Evolutionary conservation across 2,329 filamentous ascomycete species (phyloP).

Genomic region (Colletotrichum orbiculare): DNA sequence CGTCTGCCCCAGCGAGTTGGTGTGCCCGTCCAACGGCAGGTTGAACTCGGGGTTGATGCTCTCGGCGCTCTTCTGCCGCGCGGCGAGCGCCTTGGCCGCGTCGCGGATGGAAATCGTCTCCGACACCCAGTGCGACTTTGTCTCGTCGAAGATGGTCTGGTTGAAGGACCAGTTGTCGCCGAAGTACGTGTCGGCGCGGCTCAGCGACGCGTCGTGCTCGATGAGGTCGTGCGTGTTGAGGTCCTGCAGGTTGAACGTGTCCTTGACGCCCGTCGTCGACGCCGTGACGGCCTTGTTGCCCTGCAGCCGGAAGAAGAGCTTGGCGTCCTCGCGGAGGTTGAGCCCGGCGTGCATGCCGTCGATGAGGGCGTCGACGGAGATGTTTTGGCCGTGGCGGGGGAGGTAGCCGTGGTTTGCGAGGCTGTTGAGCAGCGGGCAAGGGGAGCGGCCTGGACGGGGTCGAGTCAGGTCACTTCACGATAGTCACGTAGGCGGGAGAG

Average conservation of each 20-base stretch:
- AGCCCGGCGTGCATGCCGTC: conserved; percentile 32
- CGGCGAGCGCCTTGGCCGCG: conserved; percentile 43
- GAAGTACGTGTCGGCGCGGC: conserved; percentile 42
- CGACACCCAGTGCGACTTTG: conserved; percentile 21
- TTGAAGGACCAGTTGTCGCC: conserved; percentile 46
- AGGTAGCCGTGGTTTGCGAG: conserved; percentile 44
- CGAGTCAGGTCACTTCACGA: too few species aligned
- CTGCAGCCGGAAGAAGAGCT: conserved; percentile 29
- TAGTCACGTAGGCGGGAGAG: too few species aligned
- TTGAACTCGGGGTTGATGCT: conserved; percentile 41
- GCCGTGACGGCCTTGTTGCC: conserved; percentile 31
- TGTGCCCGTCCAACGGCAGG: conserved; percentile 19
- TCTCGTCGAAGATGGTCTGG: conserved; percentile 40
- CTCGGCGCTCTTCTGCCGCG: conserved; percentile 35
- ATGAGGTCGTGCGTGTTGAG: conserved; percentile 39
- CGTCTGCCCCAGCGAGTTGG: conserved; percentile 35
- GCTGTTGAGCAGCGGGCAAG: conserved; percentile 40
- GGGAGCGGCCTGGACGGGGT: conserved; percentile 14
- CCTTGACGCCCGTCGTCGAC: conserved; percentile 23
- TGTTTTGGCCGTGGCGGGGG: conserved; percentile 39
- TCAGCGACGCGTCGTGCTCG: conserved; percentile 32
- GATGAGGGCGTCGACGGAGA: conserved; percentile 38
- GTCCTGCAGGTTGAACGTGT: conserved; percentile 41
- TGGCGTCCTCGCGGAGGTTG: conserved; percentile 35
- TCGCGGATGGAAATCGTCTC: conserved; percentile 8